A percentile compares a stretch with the other conserved stretches of the same genome.
phyloP scores from a whole-genome alignment of 2,329 filamentous ascomycete genomes.

The Neobulgaria alba region DNA sequence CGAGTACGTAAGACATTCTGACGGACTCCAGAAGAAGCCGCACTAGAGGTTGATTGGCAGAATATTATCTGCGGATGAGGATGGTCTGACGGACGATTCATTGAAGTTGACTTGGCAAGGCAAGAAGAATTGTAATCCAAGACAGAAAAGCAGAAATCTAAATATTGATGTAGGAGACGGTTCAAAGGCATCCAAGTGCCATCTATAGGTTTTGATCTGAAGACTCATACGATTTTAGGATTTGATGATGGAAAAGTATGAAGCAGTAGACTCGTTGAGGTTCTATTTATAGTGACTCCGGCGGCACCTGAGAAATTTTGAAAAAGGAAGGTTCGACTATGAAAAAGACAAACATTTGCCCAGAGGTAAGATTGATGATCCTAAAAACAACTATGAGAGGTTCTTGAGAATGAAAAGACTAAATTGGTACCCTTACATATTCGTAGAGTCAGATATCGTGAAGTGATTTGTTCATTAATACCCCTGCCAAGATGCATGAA shows the following conservation, averaged over 20 bases:
- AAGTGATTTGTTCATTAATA: too few relatives aligned
- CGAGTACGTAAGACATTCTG: constrained; percentile 11
- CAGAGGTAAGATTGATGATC: too few relatives aligned
- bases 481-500: too few relatives aligned
- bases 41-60: constrained; percentile 14
- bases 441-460: too few relatives aligned
- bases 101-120: constrained; percentile 6
- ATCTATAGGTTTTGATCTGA: not conserved
- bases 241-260: not conserved
- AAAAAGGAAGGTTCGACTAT: too few relatives aligned
- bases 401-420: too few relatives aligned
- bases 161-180: not conserved
- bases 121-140: not conserved
- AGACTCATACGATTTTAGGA: not conserved
- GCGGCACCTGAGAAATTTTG: too few relatives aligned
- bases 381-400: too few relatives aligned
- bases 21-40: constrained; percentile 5
- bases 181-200: not conserved
- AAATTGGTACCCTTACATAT: too few relatives aligned
- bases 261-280: too few relatives aligned
- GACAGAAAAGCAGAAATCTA: not conserved
- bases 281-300: too few relatives aligned
- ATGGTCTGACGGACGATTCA: constrained; percentile 8
- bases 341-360: too few relatives aligned
- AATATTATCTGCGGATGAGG: constrained; percentile 3